A percentile compares a stretch with the other conserved stretches of the same genome.
phyloP scores from a whole-genome alignment of 352 stramenopile genomes.

The Pythium phragmiticola region DNA sequence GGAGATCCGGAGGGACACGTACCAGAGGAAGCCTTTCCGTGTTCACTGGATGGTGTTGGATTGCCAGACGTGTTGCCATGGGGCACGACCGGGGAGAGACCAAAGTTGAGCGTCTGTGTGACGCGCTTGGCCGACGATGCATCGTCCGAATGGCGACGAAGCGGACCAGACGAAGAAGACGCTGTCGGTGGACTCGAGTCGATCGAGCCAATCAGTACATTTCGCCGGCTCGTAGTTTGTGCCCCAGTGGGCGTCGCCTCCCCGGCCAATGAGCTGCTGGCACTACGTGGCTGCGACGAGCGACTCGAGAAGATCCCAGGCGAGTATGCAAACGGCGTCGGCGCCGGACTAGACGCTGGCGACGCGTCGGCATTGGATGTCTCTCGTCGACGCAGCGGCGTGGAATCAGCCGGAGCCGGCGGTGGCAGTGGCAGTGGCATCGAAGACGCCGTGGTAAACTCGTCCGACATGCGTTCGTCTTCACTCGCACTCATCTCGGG shows the following conservation, averaged over 20 bases:
- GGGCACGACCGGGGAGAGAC: constrained; percentile 37
- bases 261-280: constrained; percentile 11
- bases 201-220: constrained; percentile 31
- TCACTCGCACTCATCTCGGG: constrained; percentile 27
- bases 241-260: constrained; percentile 10
- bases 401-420: constrained; percentile 6
- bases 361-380: not conserved
- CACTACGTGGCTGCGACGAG: constrained; percentile 38
- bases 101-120: constrained; percentile 52
- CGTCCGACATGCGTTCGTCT: constrained; percentile 42
- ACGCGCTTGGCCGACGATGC: constrained; percentile 29
- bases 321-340: constrained; percentile 37
- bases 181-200: constrained; percentile 43
- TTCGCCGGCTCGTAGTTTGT: constrained; percentile 27
- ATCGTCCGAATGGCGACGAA: constrained; percentile 37
- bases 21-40: constrained; percentile 10
- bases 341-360: not conserved
- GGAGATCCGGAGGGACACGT: no score
- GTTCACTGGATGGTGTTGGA: constrained; percentile 13
- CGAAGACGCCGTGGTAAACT: constrained; percentile 23
- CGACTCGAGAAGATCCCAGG: constrained; percentile 70
- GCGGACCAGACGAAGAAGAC: constrained; percentile 17
- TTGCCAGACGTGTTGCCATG: constrained; percentile 41
- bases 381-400: not conserved
- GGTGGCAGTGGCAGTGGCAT: constrained; percentile 11